Conservation (phyloP, 148 eudicot species). For the Amaranthus cruentus region DNA sequence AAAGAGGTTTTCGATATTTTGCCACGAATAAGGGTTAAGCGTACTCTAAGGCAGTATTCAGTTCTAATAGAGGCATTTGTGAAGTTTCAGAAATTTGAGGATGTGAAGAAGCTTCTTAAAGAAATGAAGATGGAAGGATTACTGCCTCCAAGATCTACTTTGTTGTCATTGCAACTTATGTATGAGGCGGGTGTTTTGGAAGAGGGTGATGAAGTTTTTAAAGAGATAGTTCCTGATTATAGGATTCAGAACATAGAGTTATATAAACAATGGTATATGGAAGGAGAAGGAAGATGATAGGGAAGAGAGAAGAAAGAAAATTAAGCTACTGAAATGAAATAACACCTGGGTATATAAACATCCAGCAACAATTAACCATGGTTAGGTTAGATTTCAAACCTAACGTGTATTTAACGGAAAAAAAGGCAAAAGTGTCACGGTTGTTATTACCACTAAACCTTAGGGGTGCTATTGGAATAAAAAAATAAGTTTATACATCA, state of each 20-base stretch:
- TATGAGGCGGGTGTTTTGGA: slow-evolving; percentile 53
- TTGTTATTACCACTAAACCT: too few relatives aligned
- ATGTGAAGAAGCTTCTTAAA: slow-evolving; percentile 51
- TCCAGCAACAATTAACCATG: too few relatives aligned
- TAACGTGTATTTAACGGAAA: too few relatives aligned
- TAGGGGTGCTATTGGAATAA: too few relatives aligned
- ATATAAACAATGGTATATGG: neutral
- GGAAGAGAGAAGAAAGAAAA: too few relatives aligned
- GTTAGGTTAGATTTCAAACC: too few relatives aligned
- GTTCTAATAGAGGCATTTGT: slow-evolving; percentile 55
- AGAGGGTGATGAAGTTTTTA: slow-evolving; percentile 43
- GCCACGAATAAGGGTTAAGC: slow-evolving; percentile 73
- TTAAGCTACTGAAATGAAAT: too few relatives aligned
- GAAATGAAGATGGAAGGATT: slow-evolving; percentile 66
- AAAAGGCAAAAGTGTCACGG: too few relatives aligned
- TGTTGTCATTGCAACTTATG: slow-evolving; percentile 46
- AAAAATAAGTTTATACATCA: too few relatives aligned
- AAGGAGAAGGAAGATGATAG: too few relatives aligned
- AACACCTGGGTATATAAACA: too few relatives aligned
- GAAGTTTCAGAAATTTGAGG: slow-evolving; percentile 35
- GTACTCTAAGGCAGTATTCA: slow-evolving; percentile 58
- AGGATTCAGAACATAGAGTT: slow-evolving; percentile 48
- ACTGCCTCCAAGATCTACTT: slow-evolving; percentile 65
- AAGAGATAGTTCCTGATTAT: slow-evolving; percentile 64
- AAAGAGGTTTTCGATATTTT: slow-evolving; percentile 49